These are phyloP conservation scores for Saprolegnia diclina DNA, from an alignment of 352 stramenopile genomes.

Conservation along the genomic window DNA sequence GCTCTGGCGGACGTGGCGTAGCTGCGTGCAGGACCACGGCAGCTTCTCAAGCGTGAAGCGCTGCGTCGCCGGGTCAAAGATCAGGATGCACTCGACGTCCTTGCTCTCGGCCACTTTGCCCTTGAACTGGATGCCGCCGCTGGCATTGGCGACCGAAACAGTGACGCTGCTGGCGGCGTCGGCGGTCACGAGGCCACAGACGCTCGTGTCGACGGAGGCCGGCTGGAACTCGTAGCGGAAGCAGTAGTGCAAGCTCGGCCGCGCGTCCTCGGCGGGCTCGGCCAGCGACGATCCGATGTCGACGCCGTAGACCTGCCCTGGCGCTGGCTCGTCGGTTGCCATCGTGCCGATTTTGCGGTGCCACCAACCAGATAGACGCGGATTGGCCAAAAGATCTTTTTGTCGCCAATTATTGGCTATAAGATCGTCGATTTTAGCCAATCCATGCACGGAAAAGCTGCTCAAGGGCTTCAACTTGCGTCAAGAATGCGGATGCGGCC, in stretches of 20 bases:
- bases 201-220: slow-evolving; percentile 62
- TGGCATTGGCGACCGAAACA: slow-evolving; percentile 59
- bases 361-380: no score
- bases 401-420: no score
- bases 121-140: slow-evolving; percentile 73
- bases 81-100: slow-evolving; percentile 71
- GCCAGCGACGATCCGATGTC: no score
- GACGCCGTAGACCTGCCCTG: no score
- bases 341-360: no score
- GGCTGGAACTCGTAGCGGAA: slow-evolving; percentile 84
- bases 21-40: slow-evolving; percentile 59
- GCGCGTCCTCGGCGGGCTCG: no score
- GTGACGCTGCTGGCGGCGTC: slow-evolving; percentile 54
- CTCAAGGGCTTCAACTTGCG: no score
- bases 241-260: slow-evolving; percentile 17
- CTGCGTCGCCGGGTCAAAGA: slow-evolving; percentile 52
- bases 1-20: slow-evolving; percentile 56
- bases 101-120: slow-evolving; percentile 73
- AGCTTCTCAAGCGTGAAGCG: slow-evolving; percentile 64
- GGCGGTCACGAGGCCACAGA: slow-evolving; percentile 57
- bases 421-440: no score
- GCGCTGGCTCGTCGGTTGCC: no score
- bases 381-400: no score
- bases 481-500: no score
- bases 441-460: no score